A percentile compares a stretch with the other conserved stretches of the same genome.
Evolutionary conservation across 495 filamentous ascomycete genomes (phyloP).

Genomic region (Apiosordaria backusii): DNA sequence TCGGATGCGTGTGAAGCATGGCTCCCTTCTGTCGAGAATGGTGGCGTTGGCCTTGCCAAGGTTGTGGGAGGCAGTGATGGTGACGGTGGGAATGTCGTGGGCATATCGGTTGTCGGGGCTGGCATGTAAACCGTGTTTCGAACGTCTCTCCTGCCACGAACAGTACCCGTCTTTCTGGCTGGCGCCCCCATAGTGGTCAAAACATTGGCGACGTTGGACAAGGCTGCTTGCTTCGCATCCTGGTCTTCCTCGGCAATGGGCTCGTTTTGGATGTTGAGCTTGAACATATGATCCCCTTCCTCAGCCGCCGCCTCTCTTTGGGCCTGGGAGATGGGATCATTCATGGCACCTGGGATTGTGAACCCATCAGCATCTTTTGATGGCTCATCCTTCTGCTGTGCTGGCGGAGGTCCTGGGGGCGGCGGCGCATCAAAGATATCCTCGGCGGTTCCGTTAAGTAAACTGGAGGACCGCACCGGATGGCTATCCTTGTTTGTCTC

Average conservation of each 20-base stretch:
- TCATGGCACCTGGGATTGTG: slow-evolving; percentile 60
- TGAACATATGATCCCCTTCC: slow-evolving; percentile 71
- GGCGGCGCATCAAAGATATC: slow-evolving; percentile 46
- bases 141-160: slow-evolving; percentile 86
- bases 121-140: slow-evolving; percentile 83
- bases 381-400: slow-evolving; percentile 36
- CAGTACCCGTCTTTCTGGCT: slow-evolving; percentile 66
- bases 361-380: slow-evolving; percentile 62
- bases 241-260: slow-evolving; percentile 90
- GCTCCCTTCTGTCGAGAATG: slow-evolving; percentile 51
- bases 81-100: slow-evolving; percentile 45
- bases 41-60: slow-evolving; percentile 40
- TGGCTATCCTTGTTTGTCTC: slow-evolving; percentile 28
- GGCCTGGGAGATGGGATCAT: slow-evolving; percentile 81
- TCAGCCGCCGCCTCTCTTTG: slow-evolving; percentile 69
- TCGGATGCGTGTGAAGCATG: slow-evolving; percentile 54
- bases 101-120: slow-evolving; percentile 36
- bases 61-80: slow-evolving; percentile 41
- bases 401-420: slow-evolving; percentile 45
- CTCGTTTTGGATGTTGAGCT: slow-evolving; percentile 86
- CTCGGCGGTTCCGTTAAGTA: slow-evolving; percentile 39
- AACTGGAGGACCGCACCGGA: slow-evolving; percentile 27
- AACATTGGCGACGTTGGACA: slow-evolving; percentile 88
- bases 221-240: slow-evolving; percentile 75
- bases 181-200: slow-evolving; percentile 57